These are phyloP conservation scores for Zasmidium citrigriseum DNA, from an alignment of 2,329 filamentous ascomycete genomes.

Conservation along the genomic window DNA sequence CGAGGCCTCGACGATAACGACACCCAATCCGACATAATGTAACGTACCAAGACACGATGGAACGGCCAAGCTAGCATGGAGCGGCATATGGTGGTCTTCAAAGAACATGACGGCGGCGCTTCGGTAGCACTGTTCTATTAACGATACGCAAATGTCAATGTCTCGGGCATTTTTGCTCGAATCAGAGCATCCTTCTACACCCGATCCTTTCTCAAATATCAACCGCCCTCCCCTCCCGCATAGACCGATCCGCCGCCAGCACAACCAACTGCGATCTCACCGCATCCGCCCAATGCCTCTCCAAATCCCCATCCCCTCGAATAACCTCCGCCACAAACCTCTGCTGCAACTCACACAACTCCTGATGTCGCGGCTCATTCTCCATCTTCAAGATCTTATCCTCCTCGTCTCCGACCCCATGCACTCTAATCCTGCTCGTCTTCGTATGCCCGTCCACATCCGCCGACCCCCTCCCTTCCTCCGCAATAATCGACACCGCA, in stretches of 20 bases:
- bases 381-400: conserved; percentile 1
- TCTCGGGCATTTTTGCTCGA: neutral
- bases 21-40: neutral
- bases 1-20: no score
- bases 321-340: neutral
- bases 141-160: neutral
- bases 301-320: neutral
- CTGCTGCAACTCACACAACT: conserved; percentile 2
- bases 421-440: neutral
- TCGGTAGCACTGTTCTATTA: neutral
- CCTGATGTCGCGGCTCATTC: conserved; percentile 1
- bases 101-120: neutral
- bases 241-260: neutral
- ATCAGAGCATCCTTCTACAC: neutral
- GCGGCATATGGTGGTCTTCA: no score
- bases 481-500: neutral
- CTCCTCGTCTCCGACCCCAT: neutral
- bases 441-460: conserved; percentile 3
- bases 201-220: neutral
- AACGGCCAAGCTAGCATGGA: neutral
- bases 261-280: neutral
- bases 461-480: neutral
- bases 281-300: conserved; percentile 2
- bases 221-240: neutral
- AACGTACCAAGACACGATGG: neutral